A percentile compares a stretch with the other conserved stretches of the same genome.
phyloP scores from a whole-genome alignment of 805 yeast genomes.

The Kluyveromyces nonfermentans region DNA sequence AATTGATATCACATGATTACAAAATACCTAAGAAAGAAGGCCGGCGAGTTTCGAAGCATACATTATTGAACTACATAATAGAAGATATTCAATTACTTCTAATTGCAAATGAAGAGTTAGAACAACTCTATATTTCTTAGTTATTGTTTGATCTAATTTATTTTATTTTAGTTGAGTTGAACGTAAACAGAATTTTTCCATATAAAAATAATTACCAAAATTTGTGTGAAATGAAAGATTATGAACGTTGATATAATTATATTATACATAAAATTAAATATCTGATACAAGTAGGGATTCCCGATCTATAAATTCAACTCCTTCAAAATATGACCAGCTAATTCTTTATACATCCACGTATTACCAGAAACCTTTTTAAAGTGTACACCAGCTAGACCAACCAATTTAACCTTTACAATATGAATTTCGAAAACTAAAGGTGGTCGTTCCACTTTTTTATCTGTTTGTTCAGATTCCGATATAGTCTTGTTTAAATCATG shows the following conservation, averaged over 20 bases:
- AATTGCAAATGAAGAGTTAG: slow-evolving; percentile 22
- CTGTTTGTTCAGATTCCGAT: slow-evolving; percentile 29
- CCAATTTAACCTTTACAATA: slow-evolving; percentile 84
- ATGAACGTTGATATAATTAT: neutral
- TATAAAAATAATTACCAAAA: neutral
- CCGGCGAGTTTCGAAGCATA: slow-evolving; percentile 27
- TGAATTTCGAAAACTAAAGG: slow-evolving; percentile 86
- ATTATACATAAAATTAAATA: neutral
- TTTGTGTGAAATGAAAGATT: neutral
- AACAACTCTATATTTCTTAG: slow-evolving; percentile 4
- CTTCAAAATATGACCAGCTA: slow-evolving; percentile 75
- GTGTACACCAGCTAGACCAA: slow-evolving; percentile 87
- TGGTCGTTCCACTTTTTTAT: slow-evolving; percentile 30
- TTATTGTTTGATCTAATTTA: neutral
- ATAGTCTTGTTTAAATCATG: slow-evolving; percentile 52
- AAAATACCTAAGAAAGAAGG: slow-evolving; percentile 7
- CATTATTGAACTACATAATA: slow-evolving; percentile 20
- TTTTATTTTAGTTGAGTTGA: neutral
- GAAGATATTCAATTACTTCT: slow-evolving; percentile 23
- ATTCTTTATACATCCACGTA: slow-evolving; percentile 87
- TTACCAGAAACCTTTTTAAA: slow-evolving; percentile 89
- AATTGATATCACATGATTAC: slow-evolving; percentile 4
- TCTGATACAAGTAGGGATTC: neutral
- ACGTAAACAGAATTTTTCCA: neutral
- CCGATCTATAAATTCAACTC: slow-evolving; percentile 49